These are phyloP conservation scores for Mollisia scopiformis DNA, from an alignment of 2,329 filamentous ascomycete species.

Conservation along the genomic window DNA sequence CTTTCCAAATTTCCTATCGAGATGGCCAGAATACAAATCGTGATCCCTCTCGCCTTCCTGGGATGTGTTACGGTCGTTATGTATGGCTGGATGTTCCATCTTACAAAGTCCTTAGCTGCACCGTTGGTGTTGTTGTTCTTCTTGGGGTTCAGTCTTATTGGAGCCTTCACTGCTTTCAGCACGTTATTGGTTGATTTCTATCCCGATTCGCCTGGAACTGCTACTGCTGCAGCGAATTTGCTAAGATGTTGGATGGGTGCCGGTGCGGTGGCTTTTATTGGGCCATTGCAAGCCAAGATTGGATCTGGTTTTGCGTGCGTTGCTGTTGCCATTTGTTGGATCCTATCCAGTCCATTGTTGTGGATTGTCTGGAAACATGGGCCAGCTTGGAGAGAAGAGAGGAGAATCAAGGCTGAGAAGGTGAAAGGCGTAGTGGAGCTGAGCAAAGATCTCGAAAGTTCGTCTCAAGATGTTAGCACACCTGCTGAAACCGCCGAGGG, in stretches of 20 bases:
- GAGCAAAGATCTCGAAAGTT: background rate
- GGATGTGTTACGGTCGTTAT: conserved; percentile 48
- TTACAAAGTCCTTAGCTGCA: conserved; percentile 45
- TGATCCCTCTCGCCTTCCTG: conserved; percentile 53
- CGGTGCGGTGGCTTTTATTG: conserved; percentile 53
- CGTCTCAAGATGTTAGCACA: too few species aligned
- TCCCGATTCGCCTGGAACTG: conserved; percentile 47
- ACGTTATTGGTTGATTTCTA: conserved; percentile 53
- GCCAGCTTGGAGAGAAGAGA: background rate
- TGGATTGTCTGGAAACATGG: background rate
- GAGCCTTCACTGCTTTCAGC: conserved; percentile 53
- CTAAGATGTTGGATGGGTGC: conserved; percentile 58
- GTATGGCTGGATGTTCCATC: conserved; percentile 55
- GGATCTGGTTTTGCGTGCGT: conserved; percentile 50
- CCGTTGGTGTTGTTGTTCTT: conserved; percentile 51
- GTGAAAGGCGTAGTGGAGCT: background rate
- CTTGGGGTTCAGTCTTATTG: conserved; percentile 52
- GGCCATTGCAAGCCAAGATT: conserved; percentile 53
- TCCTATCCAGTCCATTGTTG: background rate
- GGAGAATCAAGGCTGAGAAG: background rate
- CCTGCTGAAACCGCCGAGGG: too few species aligned
- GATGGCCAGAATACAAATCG: conserved; percentile 51
- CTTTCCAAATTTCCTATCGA: conserved; percentile 54
- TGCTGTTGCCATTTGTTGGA: background rate
- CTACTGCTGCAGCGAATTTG: conserved; percentile 60